Percentiles rank a stretch among this genome's conserved stretches.
Conservation (phyloP, 192 early-diverging fungal genomes). For the Coemansia sp. region DNA sequence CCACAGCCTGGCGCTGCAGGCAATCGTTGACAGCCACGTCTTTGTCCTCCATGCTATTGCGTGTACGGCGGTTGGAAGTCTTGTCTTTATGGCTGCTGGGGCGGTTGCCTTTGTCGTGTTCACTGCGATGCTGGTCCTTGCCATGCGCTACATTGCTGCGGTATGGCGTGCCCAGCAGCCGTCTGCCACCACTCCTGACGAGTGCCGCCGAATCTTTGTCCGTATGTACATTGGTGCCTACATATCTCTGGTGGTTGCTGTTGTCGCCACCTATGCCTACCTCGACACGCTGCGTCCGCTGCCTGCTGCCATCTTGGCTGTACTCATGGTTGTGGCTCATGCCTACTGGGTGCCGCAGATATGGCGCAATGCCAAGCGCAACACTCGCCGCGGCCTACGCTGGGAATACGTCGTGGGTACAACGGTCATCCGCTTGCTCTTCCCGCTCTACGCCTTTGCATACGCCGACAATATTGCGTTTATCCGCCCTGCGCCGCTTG, state of each 20-base stretch:
- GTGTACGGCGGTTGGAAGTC: slow-evolving; percentile 51
- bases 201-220: slow-evolving; percentile 27
- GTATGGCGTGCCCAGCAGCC: slow-evolving; percentile 69
- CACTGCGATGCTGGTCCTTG: slow-evolving; percentile 64
- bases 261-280: slow-evolving; percentile 63
- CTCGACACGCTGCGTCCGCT: slow-evolving; percentile 49
- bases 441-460: slow-evolving; percentile 60
- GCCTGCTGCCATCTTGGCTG: slow-evolving; percentile 50
- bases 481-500: slow-evolving; percentile 33
- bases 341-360: slow-evolving; percentile 86
- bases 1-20: slow-evolving; percentile 59
- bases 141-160: slow-evolving; percentile 66
- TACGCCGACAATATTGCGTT: slow-evolving; percentile 52
- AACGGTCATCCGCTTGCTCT: slow-evolving; percentile 53
- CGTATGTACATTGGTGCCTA: slow-evolving; percentile 38
- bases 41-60: slow-evolving; percentile 62
- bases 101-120: slow-evolving; percentile 64
- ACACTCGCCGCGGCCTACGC: slow-evolving; percentile 59
- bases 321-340: slow-evolving; percentile 50
- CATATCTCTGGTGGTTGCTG: slow-evolving; percentile 55
- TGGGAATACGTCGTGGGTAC: slow-evolving; percentile 60
- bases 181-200: slow-evolving; percentile 28
- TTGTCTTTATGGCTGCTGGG: slow-evolving; percentile 59
- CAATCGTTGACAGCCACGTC: slow-evolving; percentile 63
- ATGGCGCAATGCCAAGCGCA: slow-evolving; percentile 62